A percentile compares a stretch with the other conserved stretches of the same genome.
Evolutionary conservation across 1,284 basidiomycete species (phyloP).

Genomic region (Trichosporon inkin): DNA sequence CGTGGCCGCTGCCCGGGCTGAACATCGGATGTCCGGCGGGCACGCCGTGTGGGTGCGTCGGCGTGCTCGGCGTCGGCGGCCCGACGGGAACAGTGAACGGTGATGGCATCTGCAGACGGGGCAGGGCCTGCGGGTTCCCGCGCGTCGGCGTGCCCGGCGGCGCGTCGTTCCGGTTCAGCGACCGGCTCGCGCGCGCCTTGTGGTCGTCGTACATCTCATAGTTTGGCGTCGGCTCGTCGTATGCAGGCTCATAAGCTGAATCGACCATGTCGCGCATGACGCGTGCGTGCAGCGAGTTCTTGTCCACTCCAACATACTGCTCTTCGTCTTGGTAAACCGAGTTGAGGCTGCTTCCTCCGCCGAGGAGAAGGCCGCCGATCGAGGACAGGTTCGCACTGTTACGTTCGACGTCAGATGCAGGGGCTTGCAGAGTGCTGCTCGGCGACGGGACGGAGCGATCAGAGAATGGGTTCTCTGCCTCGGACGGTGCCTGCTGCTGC

Average conservation of each 20-base stretch:
- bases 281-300: constrained; percentile 5
- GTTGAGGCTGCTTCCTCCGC: neutral
- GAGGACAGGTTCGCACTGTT: constrained; percentile 16
- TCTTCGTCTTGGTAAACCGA: constrained; percentile 2
- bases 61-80: constrained; percentile 5
- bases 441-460: constrained; percentile 7
- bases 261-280: constrained; percentile 7
- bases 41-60: constrained; percentile 1
- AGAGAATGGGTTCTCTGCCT: constrained; percentile 11
- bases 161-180: neutral
- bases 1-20: neutral
- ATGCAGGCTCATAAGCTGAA: constrained; percentile 4
- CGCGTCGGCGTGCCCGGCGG: neutral
- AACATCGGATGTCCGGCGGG: neutral
- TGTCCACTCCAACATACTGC: neutral
- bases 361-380: constrained; percentile 22
- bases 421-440: neutral
- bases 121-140: neutral
- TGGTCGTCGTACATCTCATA: constrained; percentile 5
- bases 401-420: constrained; percentile 3
- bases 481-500: neutral
- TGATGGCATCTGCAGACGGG: neutral
- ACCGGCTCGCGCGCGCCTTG: constrained; percentile 1
- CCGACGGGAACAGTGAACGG: neutral
- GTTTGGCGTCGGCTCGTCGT: constrained; percentile 6